phyloP scores from a whole-genome alignment of 495 filamentous ascomycete species.

The Penicillium lagena region DNA sequence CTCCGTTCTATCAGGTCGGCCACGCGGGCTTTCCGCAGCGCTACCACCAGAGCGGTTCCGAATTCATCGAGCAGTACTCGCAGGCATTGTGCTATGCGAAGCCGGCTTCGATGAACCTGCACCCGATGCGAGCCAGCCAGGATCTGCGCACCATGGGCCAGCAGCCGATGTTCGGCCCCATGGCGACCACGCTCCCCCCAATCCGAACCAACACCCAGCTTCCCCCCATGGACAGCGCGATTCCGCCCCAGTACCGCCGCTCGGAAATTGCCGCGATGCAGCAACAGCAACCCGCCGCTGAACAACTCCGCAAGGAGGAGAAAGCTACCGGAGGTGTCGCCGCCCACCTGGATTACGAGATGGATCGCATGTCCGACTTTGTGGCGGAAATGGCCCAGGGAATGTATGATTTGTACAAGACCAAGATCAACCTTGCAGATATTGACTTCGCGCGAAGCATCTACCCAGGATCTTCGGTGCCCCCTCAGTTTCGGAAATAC shows the following conservation, averaged over 20 bases:
- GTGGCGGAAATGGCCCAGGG: conserved; percentile 86
- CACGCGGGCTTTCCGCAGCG: conserved; percentile 38
- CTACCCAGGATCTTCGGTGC: conserved; percentile 58
- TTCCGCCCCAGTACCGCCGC: conserved; percentile 39
- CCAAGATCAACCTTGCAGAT: conserved; percentile 59
- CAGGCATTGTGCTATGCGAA: conserved; percentile 38
- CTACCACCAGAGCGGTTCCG: conserved; percentile 41
- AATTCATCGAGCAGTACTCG: conserved; percentile 47
- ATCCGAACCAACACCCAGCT: conserved; percentile 37
- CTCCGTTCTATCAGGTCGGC: conserved; percentile 33
- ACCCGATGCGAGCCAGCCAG: conserved; percentile 26
- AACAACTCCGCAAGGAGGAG: conserved; percentile 44
- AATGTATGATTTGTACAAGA: conserved; percentile 63
- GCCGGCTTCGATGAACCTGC: conserved; percentile 32
- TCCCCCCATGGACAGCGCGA: conserved; percentile 37
- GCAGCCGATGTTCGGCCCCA: conserved; percentile 34
- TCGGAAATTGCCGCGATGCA: conserved; percentile 29
- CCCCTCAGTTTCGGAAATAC: conserved; percentile 86
- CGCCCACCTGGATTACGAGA: conserved; percentile 95
- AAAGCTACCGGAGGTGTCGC: conserved; percentile 79
- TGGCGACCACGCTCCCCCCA: conserved; percentile 33
- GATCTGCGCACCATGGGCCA: conserved; percentile 25
- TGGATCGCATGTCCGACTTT: conserved; percentile 97
- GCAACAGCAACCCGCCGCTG: conserved; percentile 10
- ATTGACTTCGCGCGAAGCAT: conserved; percentile 74